Conservation (phyloP, 192 early-diverging fungal genomes). For the Coemansia sp. region DNA sequence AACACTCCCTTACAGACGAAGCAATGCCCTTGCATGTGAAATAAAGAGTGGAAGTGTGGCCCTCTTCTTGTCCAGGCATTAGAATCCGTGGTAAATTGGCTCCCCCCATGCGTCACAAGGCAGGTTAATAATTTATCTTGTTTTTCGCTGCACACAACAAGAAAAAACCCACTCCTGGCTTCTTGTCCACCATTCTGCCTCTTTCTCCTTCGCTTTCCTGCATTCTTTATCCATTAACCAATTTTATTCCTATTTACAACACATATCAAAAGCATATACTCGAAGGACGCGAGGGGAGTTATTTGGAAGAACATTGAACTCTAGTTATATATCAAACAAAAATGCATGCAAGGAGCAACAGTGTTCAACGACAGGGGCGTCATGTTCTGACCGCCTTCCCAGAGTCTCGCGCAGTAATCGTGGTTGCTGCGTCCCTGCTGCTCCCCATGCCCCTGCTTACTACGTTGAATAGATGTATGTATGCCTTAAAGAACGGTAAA, state of each 20-base stretch:
- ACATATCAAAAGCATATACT: too few relatives aligned
- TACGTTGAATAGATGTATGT: slow-evolving; percentile 40
- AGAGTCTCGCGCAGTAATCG: slow-evolving; percentile 31
- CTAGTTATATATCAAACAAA: not conserved
- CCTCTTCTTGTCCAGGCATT: too few relatives aligned
- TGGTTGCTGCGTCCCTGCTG: slow-evolving; percentile 22
- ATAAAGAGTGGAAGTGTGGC: too few relatives aligned
- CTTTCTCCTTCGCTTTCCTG: not conserved
- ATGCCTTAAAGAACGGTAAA: not conserved
- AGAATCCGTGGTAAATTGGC: too few relatives aligned
- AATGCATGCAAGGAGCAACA: slow-evolving; percentile 8
- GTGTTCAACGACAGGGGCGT: not conserved
- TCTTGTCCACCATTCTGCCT: too few relatives aligned
- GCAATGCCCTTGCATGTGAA: not conserved
- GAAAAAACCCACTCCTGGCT: too few relatives aligned
- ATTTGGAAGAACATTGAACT: too few relatives aligned
- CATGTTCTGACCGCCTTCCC: slow-evolving; percentile 15
- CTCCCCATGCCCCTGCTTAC: slow-evolving; percentile 42
- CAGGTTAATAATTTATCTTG: too few relatives aligned
- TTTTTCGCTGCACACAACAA: too few relatives aligned
- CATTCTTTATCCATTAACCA: not conserved
- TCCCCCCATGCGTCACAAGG: too few relatives aligned
- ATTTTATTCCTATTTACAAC: slow-evolving; percentile 4
- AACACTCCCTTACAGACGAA: too few relatives aligned
- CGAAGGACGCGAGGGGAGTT: too few relatives aligned